Base-by-base conservation (phyloP, 352 stramenopile genomes). In the Saprolegnia parasitica region DNA sequence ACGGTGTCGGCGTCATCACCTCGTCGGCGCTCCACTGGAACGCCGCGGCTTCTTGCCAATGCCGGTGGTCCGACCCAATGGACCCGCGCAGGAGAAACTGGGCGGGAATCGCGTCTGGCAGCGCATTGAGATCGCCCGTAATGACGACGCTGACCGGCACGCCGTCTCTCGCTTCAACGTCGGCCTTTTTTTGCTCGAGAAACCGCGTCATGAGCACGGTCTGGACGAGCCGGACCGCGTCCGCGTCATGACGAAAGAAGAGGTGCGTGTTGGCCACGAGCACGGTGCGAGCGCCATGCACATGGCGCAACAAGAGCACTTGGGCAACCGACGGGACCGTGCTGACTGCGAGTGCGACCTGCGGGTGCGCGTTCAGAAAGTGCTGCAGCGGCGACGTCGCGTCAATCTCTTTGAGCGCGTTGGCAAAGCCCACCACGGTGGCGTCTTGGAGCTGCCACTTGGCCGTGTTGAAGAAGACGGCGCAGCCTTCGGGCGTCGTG, bases 161-260 rank as follows among this genome's bases (percentile, higher is more conserved):
- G 13, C 52, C 52, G 11, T 16, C 16, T 18, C 39, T 45, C 5
- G 65, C 70, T 45, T 65, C 29, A 23, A 75, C 57, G 5, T 49
- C 23, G 21, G 18, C 18, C 8, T 46, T 15, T 1, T 26, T 6
- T 8, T 20, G 16, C n/a, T 21, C 16, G 16, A 76, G n/a, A 6
- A 37, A 13, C 20, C 60, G 32, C 35, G 75, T 76, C 5, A 72
- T 54, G 16, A 68, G 62, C 32, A 78, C 67, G 20, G 77, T 74
- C 71, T 92, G 84, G 18, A 90, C 63, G 20, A 90, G 66, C 15
- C 84, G 82, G 39, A 90, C 81, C 72, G 90, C 74, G 62, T 92
- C 76, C 13, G 81, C 76, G 60, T 90, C 84, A 71, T 86, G 77
- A 1, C 84, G 82, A 65, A 90, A 92, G 58, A 86, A 92, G 8